A percentile compares a stretch with the other conserved stretches of the same genome.
These are phyloP conservation scores for Leishmania major DNA, from an alignment of 208 protist species.

Conservation along the genomic window DNA sequence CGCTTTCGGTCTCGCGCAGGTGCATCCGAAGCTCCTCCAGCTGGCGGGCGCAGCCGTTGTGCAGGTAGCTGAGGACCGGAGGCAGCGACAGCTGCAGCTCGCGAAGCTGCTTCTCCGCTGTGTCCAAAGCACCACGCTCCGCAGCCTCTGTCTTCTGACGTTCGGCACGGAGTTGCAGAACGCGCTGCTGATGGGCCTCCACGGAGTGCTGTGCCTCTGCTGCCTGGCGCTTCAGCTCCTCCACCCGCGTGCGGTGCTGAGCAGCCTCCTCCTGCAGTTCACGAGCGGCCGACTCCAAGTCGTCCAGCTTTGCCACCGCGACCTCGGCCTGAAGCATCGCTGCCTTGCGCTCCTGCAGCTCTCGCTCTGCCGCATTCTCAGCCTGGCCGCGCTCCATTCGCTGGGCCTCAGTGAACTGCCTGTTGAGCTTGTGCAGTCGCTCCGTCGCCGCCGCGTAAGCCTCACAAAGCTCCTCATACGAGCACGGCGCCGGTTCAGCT, in stretches of 20 bases:
- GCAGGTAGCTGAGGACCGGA: constrained; percentile 46
- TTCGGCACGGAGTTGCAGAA: constrained; percentile 17
- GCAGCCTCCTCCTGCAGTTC: constrained; percentile 33
- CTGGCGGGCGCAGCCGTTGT: constrained; percentile 12
- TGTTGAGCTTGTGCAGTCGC: constrained; percentile 57
- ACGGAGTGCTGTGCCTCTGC: constrained; percentile 11
- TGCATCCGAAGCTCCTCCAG: constrained; percentile 38
- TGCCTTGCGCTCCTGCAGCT: constrained; percentile 42
- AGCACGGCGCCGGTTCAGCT: neutral
- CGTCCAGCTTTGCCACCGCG: constrained; percentile 40
- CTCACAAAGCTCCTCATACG: constrained; percentile 59
- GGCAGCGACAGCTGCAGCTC: constrained; percentile 33
- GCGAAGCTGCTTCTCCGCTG: constrained; percentile 23
- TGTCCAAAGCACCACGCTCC: constrained; percentile 7
- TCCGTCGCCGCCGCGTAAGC: constrained; percentile 52
- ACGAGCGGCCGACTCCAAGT: constrained; percentile 36
- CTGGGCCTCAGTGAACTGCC: constrained; percentile 59
- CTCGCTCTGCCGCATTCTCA: constrained; percentile 25
- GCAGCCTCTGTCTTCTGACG: constrained; percentile 11
- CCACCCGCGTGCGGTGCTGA: constrained; percentile 35
- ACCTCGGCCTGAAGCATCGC: constrained; percentile 47
- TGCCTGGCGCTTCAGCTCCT: constrained; percentile 34
- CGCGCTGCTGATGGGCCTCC: constrained; percentile 16
- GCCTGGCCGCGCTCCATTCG: constrained; percentile 50
- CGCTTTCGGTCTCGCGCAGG: constrained; percentile 26